A percentile compares a stretch with the other conserved stretches of the same genome.
phyloP scores from a whole-genome alignment of 768 basidiomycete genomes.

The Mycena indigotica region DNA sequence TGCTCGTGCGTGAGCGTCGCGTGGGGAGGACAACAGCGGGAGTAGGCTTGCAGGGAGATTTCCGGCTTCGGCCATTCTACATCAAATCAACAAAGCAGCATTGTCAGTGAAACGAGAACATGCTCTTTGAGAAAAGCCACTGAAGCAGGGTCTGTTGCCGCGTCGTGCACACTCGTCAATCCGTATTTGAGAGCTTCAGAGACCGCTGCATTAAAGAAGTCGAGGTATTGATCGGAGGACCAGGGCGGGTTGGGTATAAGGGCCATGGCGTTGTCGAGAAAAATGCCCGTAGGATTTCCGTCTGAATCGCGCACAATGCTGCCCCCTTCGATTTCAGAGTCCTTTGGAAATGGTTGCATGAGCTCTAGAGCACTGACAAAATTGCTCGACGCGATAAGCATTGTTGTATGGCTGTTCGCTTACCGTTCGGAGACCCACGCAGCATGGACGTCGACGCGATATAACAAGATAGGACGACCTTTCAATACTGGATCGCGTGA shows the following conservation, averaged over 20 bases:
- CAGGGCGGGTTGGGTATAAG: slow-evolving; percentile 70
- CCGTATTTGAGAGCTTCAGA: slow-evolving; percentile 76
- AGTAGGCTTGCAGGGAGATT: slow-evolving; percentile 61
- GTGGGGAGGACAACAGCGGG: not conserved
- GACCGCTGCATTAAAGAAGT: slow-evolving; percentile 64
- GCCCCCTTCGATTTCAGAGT: slow-evolving; percentile 42
- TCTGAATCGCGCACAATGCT: slow-evolving; percentile 52
- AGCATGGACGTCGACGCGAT: slow-evolving; percentile 82
- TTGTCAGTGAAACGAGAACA: slow-evolving; percentile 22
- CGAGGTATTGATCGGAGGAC: slow-evolving; percentile 57
- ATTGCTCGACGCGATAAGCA: not conserved
- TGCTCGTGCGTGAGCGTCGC: slow-evolving; percentile 25
- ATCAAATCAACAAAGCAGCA: too few relatives aligned
- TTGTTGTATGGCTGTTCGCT: not conserved
- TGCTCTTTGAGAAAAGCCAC: slow-evolving; percentile 71
- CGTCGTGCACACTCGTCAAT: slow-evolving; percentile 88
- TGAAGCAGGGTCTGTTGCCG: slow-evolving; percentile 48
- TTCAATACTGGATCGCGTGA: slow-evolving; percentile 67
- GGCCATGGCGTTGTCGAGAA: slow-evolving; percentile 86
- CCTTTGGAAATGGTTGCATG: slow-evolving; percentile 59
- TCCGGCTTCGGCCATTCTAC: slow-evolving; percentile 68
- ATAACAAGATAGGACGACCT: slow-evolving; percentile 71
- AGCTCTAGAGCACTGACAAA: slow-evolving; percentile 56
- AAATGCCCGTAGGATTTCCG: slow-evolving; percentile 71
- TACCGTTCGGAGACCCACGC: slow-evolving; percentile 78